phyloP scores from a whole-genome alignment of 2,329 filamentous ascomycete genomes.

The Chaetoscypha palmicola region DNA sequence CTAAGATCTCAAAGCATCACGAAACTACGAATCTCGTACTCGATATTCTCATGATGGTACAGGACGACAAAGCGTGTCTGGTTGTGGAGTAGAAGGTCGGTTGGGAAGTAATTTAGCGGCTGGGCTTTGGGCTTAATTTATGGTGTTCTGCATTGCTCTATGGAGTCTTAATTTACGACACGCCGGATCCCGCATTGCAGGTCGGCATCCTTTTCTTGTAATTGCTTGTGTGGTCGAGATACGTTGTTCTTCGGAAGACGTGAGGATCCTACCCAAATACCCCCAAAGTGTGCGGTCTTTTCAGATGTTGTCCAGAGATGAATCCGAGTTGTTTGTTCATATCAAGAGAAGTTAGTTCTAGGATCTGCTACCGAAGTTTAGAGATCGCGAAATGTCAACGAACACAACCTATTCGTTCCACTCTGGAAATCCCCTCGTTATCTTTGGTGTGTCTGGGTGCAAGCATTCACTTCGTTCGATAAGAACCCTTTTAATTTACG shows the following conservation, averaged over 20 bases:
- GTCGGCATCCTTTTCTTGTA: slow-evolving; percentile 37
- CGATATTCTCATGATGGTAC: slow-evolving; percentile 32
- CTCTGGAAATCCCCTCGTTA: slow-evolving; percentile 5
- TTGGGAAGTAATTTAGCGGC: slow-evolving; percentile 20
- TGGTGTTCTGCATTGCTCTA: slow-evolving; percentile 35
- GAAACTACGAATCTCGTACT: slow-evolving; percentile 31
- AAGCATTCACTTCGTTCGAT: too few relatives aligned
- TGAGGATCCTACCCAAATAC: slow-evolving; percentile 30
- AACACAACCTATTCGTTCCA: slow-evolving; percentile 15
- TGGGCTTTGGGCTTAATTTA: slow-evolving; percentile 28
- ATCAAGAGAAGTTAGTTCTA: not conserved
- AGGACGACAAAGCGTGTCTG: slow-evolving; percentile 33
- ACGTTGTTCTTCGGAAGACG: slow-evolving; percentile 24
- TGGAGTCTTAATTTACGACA: slow-evolving; percentile 30
- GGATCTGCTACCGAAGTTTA: not conserved
- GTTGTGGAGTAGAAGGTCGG: slow-evolving; percentile 22
- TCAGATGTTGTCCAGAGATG: slow-evolving; percentile 24
- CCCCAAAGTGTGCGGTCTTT: slow-evolving; percentile 33
- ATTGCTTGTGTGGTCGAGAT: slow-evolving; percentile 34
- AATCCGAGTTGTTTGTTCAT: slow-evolving; percentile 3
- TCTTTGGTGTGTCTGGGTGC: too few relatives aligned
- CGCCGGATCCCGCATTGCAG: slow-evolving; percentile 32
- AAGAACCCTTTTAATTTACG: slow-evolving; percentile 18
- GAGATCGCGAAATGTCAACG: slow-evolving; percentile 15
- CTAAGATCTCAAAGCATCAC: slow-evolving; percentile 40